Conservation (phyloP, 2,329 filamentous ascomycete species). For the Orbilia oligospora region DNA sequence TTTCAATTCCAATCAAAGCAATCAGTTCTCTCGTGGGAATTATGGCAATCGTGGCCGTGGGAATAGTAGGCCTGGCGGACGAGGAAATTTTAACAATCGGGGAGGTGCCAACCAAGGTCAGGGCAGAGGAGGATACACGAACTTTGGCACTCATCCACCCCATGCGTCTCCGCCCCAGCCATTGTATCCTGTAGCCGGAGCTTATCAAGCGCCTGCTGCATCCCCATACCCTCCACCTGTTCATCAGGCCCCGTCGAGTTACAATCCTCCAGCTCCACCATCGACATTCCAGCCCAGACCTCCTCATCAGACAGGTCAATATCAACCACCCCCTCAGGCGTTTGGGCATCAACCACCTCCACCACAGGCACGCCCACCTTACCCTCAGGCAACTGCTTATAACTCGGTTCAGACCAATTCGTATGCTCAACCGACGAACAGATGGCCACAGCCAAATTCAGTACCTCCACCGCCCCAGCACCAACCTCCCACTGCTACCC, state of each 20-base stretch:
- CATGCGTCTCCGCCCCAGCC: constrained; percentile 50
- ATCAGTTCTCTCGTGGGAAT: constrained; percentile 57
- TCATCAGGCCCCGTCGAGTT: constrained; percentile 37
- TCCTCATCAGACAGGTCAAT: constrained; percentile 49
- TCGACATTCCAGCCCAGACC: constrained; percentile 44
- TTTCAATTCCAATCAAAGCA: constrained; percentile 51
- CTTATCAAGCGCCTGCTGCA: constrained; percentile 35
- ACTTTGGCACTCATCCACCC: constrained; percentile 49
- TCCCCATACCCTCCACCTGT: constrained; percentile 47
- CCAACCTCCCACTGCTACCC: constrained; percentile 36
- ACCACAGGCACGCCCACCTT: constrained; percentile 50
- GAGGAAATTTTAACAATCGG: constrained; percentile 56
- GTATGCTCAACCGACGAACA: constrained; percentile 45
- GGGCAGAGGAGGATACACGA: constrained; percentile 54
- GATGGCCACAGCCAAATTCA: constrained; percentile 50
- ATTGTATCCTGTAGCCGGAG: constrained; percentile 45
- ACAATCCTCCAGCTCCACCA: constrained; percentile 42
- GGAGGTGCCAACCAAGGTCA: constrained; percentile 44
- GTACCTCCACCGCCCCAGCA: constrained; percentile 48
- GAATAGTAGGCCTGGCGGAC: constrained; percentile 45
- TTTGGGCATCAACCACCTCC: constrained; percentile 55
- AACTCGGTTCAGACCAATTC: constrained; percentile 32
- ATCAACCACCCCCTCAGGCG: constrained; percentile 57
- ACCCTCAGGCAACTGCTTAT: constrained; percentile 42
- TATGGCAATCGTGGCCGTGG: constrained; percentile 56